A percentile compares a stretch with the other conserved stretches of the same genome.
Conservation (phyloP, 768 basidiomycete genomes). For the Coprinopsis marcescibilis region DNA sequence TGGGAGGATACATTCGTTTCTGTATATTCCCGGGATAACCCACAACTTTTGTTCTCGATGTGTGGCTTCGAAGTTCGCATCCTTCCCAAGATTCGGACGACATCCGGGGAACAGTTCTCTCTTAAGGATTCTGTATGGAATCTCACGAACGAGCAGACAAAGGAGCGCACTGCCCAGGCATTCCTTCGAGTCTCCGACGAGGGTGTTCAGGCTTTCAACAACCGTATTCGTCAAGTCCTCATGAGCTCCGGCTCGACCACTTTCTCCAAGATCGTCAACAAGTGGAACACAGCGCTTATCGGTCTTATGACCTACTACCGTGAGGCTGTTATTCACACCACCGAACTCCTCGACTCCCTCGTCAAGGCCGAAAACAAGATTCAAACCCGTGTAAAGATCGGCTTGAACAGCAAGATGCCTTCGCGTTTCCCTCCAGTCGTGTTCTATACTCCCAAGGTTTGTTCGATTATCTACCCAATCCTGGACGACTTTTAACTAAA, state of each 20-base stretch:
- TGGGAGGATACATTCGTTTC: conserved; percentile 99
- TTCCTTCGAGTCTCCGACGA: conserved; percentile 98
- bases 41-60: conserved; percentile 97
- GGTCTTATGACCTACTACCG: conserved; percentile 98
- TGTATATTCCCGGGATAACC: conserved; percentile 96
- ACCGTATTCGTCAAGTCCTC: conserved; percentile 90
- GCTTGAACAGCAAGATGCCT: conserved; percentile 99
- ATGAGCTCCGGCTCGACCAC: conserved; percentile 99
- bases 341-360: conserved; percentile 89
- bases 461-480: neutral
- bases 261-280: conserved; percentile 98
- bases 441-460: conserved; percentile 90
- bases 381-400: conserved; percentile 99
- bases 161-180: conserved; percentile 96
- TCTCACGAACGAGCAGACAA: conserved; percentile 92
- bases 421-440: conserved; percentile 97
- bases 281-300: conserved; percentile 95
- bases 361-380: conserved; percentile 99
- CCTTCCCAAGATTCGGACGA: conserved; percentile 90
- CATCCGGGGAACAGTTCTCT: conserved; percentile 96
- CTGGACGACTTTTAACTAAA: conserved; percentile 5
- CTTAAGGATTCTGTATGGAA: conserved; percentile 97
- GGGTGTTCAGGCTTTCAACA: conserved; percentile 95
- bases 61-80: conserved; percentile 99
- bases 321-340: conserved; percentile 96